Base-by-base conservation (phyloP, 1,139 yeast species). In the Taphrina flavorubra region DNA sequence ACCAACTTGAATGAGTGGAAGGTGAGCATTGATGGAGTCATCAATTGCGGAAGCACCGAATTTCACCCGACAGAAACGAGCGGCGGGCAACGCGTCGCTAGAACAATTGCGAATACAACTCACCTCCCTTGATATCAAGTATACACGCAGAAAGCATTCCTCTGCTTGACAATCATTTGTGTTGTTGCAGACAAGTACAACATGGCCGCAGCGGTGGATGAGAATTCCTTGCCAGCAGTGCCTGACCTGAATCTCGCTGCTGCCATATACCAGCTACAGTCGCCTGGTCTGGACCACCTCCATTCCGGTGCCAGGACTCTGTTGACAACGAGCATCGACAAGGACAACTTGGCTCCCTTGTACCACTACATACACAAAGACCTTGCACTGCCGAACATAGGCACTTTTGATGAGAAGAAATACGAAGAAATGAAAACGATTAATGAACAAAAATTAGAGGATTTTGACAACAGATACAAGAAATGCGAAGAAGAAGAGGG, bases 401-500 rank as follows among this genome's bases (percentile, higher is more conserved):
- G 66, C 13, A 74, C 77, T 3, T 89, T 86, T 83, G 94, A 92
- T 74, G 84, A 87, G 72, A 67, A 76, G 0, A 74, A 86, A 55
- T 89, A 87, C 77, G 78, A 84, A 44, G 73, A 81, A 56, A 77
- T 92, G 74, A 74, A 77, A n/a, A 79, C 77, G 7, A 81, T 77
- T 56, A 94, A 92, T 77, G 85, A 83, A 31, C 80, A 77, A 57
- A 83, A 84, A 69, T 82, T 89, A 55, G 79, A 80, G 16, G 84
- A 82, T 69, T 82, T 92, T 73, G 86, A 87, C 75, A 83, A 82
- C 69, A 81, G 84, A 68, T 87, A 94, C 72, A 85, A 84, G 70
- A 88, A 86, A 73, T 90, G 95, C 39, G 92, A 90, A 74, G 89
- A 86, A 70, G 91, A 89, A 70, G 97, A 91, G 75, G 98, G 94